Evolutionary conservation across 169 alveolate genomes (phyloP), one percentile per base, ranked within the genome.

Genomic region (Pseudocohnilembus persalinus): DNA sequence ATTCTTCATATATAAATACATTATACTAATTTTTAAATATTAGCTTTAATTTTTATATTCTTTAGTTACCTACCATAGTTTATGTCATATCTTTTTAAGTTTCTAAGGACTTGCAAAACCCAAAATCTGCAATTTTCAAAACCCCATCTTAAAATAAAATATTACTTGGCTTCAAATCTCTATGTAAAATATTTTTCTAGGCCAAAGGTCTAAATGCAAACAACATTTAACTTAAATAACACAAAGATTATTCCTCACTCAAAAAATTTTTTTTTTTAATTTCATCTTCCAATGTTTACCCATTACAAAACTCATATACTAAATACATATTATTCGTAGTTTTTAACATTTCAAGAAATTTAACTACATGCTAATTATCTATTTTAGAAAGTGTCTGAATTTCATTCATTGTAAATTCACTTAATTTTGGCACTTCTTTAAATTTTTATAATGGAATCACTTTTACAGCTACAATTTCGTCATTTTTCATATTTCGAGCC

Each of bases 81-180:
- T 74, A 32, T 1, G 90, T 80, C 16, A 86, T 65, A 80, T 86
- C 90, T 16, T 79, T 35, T 24, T 68, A 35, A 35, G 83, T 68
- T n/a, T 49, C 78, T 20, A 86, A 32, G 28, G 83, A 63, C 64
- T 86, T 86, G 65, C 90, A 86, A 81, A 86, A 86, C 30, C 90
- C 90, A 80, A 86, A 86, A 65, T 86, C 90, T n/a, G 87, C 90
- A 28, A 86, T 82, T 65, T 86, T 86, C 26, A 86, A 78, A 31
- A 80, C 28, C 1, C 75, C 73, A 80, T 86, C 79, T 26, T 86
- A 87, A 15, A 86, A 82, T 0, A 86, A n/a, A 0, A 86, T 86
- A 34, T 86, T 86, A 15, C 84, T 73, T 31, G 90, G 90, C 76
- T 86, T 86, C 26, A 86, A 64, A 76, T 86, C 90, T 86, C 90